phyloP scores from a whole-genome alignment of 129 eudicot genomes.

The Sambucus nigra region DNA sequence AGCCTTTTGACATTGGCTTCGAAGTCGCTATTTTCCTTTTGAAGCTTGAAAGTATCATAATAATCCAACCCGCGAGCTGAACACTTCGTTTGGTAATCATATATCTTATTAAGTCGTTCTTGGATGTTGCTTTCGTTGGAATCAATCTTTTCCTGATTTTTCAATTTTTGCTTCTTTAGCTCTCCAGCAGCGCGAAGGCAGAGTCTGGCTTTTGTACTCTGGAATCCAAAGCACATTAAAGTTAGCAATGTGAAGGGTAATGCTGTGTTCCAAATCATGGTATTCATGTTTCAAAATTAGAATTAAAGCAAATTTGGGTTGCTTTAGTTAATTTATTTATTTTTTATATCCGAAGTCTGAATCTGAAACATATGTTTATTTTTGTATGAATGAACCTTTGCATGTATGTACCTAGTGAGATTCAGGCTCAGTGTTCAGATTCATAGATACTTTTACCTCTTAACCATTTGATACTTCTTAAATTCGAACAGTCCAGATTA shows the following conservation, averaged over 20 bases:
- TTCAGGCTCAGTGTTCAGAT: too few species aligned
- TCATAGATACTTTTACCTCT: too few species aligned
- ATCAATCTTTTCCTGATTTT: slow-evolving; percentile 26
- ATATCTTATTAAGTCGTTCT: slow-evolving; percentile 15
- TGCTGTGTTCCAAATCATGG: too few species aligned
- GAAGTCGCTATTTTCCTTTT: slow-evolving; percentile 53
- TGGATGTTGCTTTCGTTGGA: slow-evolving; percentile 21
- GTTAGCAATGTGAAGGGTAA: not conserved
- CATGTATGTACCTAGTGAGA: too few species aligned
- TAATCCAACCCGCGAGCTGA: slow-evolving; percentile 32
- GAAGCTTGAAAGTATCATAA: slow-evolving; percentile 76
- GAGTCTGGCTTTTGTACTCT: slow-evolving; percentile 34
- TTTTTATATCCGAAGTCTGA: too few species aligned
- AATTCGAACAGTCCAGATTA: too few species aligned
- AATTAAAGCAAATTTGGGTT: too few species aligned
- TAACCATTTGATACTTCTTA: too few species aligned
- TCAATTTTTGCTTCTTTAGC: slow-evolving; percentile 27
- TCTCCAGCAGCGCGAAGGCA: slow-evolving; percentile 46
- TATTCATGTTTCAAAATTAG: too few species aligned
- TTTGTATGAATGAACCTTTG: too few species aligned
- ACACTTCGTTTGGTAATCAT: slow-evolving; percentile 27
- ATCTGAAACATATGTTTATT: too few species aligned
- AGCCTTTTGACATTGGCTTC: slow-evolving; percentile 58
- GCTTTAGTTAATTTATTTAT: too few species aligned
- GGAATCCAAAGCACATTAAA: slow-evolving; percentile 6